Percentiles rank a stretch among this genome's conserved stretches.
Evolutionary conservation across 2,329 filamentous ascomycete genomes (phyloP).

Genomic region (Lachnellula arida): DNA sequence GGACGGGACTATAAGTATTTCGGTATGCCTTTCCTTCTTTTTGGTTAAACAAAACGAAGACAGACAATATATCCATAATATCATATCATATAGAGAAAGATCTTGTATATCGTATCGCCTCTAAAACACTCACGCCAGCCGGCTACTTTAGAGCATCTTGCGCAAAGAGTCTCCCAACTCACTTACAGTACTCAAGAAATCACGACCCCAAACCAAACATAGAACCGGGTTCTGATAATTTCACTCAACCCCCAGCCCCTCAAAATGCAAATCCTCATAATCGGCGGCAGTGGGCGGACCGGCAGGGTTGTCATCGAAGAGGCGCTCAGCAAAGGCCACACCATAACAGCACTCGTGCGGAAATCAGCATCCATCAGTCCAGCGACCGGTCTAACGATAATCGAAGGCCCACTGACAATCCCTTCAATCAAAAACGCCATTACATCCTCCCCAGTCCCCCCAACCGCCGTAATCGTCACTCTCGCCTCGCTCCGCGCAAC

Average conservation of each 20-base stretch:
- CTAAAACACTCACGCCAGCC: no score
- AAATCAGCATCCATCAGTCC: slow-evolving; percentile 32
- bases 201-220: no score
- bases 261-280: slow-evolving; percentile 39
- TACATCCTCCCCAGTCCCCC: slow-evolving; percentile 15
- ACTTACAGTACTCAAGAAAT: no score
- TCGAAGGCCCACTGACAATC: slow-evolving; percentile 31
- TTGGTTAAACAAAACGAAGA: no score
- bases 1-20: no score
- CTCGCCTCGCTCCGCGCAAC: slow-evolving; percentile 43
- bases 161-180: no score
- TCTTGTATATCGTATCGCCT: no score
- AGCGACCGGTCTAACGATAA: slow-evolving; percentile 34
- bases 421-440: slow-evolving; percentile 33
- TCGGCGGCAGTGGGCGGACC: slow-evolving; percentile 45
- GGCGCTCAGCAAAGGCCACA: slow-evolving; percentile 38
- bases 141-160: no score
- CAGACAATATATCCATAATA: no score
- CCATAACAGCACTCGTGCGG: slow-evolving; percentile 43
- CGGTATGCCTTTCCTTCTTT: no score
- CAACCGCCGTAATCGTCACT: slow-evolving; percentile 42
- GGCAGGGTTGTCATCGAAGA: slow-evolving; percentile 40
- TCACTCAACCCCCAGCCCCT: background rate
- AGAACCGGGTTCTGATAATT: no score
- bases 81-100: no score